Evolutionary conservation across 805 yeast species (phyloP), one percentile per base, ranked within the genome.

Genomic region (Myxozyma sirexii): DNA sequence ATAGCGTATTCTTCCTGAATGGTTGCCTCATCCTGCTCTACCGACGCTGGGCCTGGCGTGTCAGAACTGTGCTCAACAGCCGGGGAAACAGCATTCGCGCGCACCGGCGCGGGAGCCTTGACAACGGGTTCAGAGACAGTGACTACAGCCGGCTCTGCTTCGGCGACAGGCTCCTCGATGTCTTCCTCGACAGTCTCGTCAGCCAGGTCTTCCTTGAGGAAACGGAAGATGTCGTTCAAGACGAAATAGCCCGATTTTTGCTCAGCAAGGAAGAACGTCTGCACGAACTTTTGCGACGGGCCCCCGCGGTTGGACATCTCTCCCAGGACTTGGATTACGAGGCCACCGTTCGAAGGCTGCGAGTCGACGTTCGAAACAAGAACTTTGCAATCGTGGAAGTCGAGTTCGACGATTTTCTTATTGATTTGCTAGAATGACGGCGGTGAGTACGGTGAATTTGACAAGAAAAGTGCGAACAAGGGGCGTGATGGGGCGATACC

Each of bases 11-110:
- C 93, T 70, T 92, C 97, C 68, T 97, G 81, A 69, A 88, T 72
- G 1, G 97, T 82, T 65, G 93, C 83, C 76, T 93, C 98, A 72
- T 93, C 97, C 73, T 92, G 97, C 27, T 96, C 82, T 7, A 92
- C 97, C 37, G 91, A 83, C 12, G 33, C 56, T 27, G 64, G 64
- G n/a, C 64, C 65, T 10, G 64, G 63, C n/a, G 59, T 49, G 38
- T 54, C 56, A 12, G 47, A 15, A 7, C 39, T 21, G n/a, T 21
- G 41, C 31, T n/a, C 52, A n/a, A 54, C 39, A 4, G 56, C 43
- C 15, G 47, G 29, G 12, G 45, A 39, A 15, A 29, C 56, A 10
- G 33, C 54, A 38, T 29, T 44, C 31, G 49, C 35, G 7, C 35
- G 47, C 10, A 17, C 57, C 12, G 55, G 53, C 21, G 33, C 55